Conservation (phyloP, 2,329 filamentous ascomycete genomes). For the Pseudovirgaria hyperparasitica region DNA sequence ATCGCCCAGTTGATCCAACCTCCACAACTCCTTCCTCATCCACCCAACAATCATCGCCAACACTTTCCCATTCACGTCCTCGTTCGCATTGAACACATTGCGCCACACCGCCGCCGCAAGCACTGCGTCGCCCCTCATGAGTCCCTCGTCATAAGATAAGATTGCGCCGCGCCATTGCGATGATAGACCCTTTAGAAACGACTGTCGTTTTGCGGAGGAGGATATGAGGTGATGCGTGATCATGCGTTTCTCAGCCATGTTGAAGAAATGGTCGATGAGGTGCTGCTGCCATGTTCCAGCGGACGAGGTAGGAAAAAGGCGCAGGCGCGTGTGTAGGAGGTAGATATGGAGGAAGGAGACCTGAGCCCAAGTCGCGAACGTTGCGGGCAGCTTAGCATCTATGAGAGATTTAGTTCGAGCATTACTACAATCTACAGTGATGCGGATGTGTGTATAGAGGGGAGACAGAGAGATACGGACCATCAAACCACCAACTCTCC, state of each 20-base stretch:
- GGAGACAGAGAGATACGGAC: slow-evolving; percentile 34
- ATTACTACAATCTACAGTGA: neutral
- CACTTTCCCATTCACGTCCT: slow-evolving; percentile 48
- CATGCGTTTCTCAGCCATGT: slow-evolving; percentile 74
- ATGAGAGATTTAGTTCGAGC: slow-evolving; percentile 1
- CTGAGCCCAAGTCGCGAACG: slow-evolving; percentile 92
- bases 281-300: slow-evolving; percentile 75
- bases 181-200: slow-evolving; percentile 73
- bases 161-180: slow-evolving; percentile 83
- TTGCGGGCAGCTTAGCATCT: slow-evolving; percentile 71
- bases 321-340: slow-evolving; percentile 70
- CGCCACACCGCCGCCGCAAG: slow-evolving; percentile 80
- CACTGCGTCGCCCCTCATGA: slow-evolving; percentile 64
- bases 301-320: slow-evolving; percentile 58
- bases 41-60: slow-evolving; percentile 51
- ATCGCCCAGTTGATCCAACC: slow-evolving; percentile 41
- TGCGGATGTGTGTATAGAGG: neutral
- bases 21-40: slow-evolving; percentile 44
- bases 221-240: slow-evolving; percentile 61
- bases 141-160: slow-evolving; percentile 71
- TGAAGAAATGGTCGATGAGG: slow-evolving; percentile 90
- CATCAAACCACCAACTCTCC: slow-evolving; percentile 73
- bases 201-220: slow-evolving; percentile 42
- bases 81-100: slow-evolving; percentile 71
- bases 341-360: slow-evolving; percentile 96